Conservation (phyloP, 352 stramenopile species). For the Vaucheria bursata region DNA sequence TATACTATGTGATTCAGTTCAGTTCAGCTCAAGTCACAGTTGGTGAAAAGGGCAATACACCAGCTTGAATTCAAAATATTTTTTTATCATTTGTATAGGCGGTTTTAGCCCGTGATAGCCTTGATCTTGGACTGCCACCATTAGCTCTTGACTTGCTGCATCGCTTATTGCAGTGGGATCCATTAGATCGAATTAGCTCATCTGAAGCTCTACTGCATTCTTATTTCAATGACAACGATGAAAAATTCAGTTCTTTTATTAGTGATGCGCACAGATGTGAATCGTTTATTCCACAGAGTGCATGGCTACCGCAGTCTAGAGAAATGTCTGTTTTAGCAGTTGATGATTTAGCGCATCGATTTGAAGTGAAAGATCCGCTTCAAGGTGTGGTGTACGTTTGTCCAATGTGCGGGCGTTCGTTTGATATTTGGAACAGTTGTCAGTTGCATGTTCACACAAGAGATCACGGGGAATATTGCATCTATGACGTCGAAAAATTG, state of each 20-base stretch:
- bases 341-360: too few species aligned
- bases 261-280: too few species aligned
- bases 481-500: conserved; percentile 30
- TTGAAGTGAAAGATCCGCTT: neutral
- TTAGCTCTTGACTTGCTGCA: conserved; percentile 82
- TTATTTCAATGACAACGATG: conserved; percentile 73
- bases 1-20: too few species aligned
- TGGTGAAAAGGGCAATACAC: too few species aligned
- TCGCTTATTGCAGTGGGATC: conserved; percentile 82
- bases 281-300: too few species aligned
- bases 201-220: conserved; percentile 67
- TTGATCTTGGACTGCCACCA: conserved; percentile 70
- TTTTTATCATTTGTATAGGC: too few species aligned
- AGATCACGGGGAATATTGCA: conserved; percentile 40
- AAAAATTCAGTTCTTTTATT: too few species aligned
- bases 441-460: conserved; percentile 52
- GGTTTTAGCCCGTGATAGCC: conserved; percentile 73
- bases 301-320: too few species aligned
- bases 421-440: conserved; percentile 53
- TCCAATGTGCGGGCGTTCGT: conserved; percentile 21
- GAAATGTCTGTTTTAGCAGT: too few species aligned
- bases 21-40: too few species aligned
- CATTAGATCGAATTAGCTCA: conserved; percentile 68
- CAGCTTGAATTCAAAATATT: too few species aligned
- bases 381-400: neutral